Percentiles rank a stretch among this genome's conserved stretches.
phyloP scores from a whole-genome alignment of 139 green algal species.

The Mychonastes homosphaera region DNA sequence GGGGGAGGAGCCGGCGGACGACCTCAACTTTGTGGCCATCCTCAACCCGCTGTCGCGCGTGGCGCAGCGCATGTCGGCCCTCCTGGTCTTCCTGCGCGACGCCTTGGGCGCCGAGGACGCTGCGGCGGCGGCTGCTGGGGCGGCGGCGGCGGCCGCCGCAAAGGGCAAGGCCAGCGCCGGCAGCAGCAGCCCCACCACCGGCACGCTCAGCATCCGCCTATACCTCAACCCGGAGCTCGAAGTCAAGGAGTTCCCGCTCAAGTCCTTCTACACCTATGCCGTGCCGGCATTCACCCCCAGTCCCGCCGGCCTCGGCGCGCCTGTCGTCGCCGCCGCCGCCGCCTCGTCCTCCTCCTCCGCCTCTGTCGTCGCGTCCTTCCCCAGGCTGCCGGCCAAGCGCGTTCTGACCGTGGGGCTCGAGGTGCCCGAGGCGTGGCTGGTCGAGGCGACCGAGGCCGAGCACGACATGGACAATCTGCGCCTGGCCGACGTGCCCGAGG shows the following conservation, averaged over 20 bases:
- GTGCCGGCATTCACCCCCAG: no score
- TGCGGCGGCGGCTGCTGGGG: no score
- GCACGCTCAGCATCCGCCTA: conserved; percentile 31
- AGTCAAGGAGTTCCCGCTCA: conserved; percentile 73
- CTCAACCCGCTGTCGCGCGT: conserved; percentile 54
- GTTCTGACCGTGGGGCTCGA: conserved; percentile 87
- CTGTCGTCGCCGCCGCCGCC: no score
- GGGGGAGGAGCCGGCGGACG: conserved; percentile 1
- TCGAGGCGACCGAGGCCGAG: conserved; percentile 50
- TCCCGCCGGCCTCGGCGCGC: background rate
- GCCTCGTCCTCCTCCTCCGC: no score
- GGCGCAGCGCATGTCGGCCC: conserved; percentile 26
- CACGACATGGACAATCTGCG: conserved; percentile 91
- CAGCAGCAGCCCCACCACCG: no score
- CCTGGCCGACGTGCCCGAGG: conserved; percentile 26
- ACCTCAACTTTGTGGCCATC: conserved; percentile 41
- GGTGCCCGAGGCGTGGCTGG: conserved; percentile 85
- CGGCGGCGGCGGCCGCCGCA: no score
- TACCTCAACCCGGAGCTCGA: conserved; percentile 50
- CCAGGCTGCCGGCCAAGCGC: conserved; percentile 42
- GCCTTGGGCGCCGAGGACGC: no score
- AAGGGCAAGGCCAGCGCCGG: no score
- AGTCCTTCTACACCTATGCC: conserved; percentile 82
- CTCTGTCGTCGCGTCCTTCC: conserved; percentile 38
- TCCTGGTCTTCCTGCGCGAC: no score